Percentiles rank a stretch among this genome's conserved stretches.
phyloP scores from a whole-genome alignment of 2,329 filamentous ascomycete genomes.

The Colletotrichum abscissum region DNA sequence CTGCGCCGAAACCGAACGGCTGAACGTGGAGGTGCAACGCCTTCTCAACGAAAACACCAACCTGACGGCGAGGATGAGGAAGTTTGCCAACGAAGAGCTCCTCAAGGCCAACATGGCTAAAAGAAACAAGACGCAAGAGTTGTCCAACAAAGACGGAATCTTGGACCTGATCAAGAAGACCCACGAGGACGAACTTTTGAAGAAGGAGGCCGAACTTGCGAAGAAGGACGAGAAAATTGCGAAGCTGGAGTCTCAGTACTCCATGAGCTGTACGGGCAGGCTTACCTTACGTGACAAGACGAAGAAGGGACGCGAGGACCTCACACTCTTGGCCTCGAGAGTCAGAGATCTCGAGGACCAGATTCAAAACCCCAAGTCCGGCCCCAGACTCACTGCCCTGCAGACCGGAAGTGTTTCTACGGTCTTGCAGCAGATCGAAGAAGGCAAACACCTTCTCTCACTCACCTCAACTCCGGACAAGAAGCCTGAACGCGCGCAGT shows the following conservation, averaged over 20 bases:
- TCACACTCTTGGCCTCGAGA: not conserved
- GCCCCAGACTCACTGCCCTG: not conserved
- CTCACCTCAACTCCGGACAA: not conserved
- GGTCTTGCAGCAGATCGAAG: not conserved
- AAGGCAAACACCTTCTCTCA: not conserved
- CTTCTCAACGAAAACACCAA: not conserved
- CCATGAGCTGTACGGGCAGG: not conserved
- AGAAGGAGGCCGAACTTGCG: not conserved
- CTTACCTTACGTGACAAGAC: not conserved
- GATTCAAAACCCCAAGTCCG: not conserved
- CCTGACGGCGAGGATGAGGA: not conserved
- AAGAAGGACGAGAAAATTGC: not conserved
- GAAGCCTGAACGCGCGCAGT: not conserved
- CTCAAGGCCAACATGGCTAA: not conserved
- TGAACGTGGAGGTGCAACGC: not conserved
- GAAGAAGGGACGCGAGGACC: not conserved
- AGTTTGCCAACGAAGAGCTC: not conserved
- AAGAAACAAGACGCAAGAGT: not conserved
- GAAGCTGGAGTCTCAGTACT: not conserved
- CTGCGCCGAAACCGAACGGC: not conserved
- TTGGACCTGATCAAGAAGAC: not conserved
- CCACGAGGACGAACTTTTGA: not conserved
- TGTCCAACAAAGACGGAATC: not conserved
- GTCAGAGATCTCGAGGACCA: not conserved
- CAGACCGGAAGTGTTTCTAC: not conserved